phyloP scores from a whole-genome alignment of 2,329 filamentous ascomycete species.

The Claviceps sp. region DNA sequence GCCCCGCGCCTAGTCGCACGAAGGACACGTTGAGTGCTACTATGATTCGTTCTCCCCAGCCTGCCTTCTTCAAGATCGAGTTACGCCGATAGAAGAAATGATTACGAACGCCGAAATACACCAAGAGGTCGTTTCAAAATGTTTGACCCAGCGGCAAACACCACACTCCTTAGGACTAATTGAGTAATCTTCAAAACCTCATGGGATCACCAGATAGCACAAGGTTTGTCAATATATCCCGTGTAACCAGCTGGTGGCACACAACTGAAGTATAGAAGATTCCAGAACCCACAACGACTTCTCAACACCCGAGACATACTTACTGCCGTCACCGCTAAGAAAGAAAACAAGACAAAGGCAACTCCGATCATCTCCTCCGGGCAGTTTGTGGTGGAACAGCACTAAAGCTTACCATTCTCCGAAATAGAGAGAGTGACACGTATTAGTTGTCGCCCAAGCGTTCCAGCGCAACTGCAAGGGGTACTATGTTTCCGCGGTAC shows the following conservation, averaged over 20 bases:
- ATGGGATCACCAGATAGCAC: neutral
- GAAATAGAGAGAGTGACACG: neutral
- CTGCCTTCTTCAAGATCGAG: neutral
- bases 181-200: neutral
- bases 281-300: constrained; percentile 1
- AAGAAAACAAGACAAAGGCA: neutral
- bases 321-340: neutral
- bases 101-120: neutral
- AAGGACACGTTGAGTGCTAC: neutral
- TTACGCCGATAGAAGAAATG: neutral
- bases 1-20: neutral
- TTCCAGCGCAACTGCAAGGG: neutral
- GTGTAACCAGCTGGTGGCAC: constrained; percentile 1
- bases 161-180: neutral
- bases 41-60: neutral
- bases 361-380: neutral
- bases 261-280: neutral
- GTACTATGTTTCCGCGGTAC: neutral
- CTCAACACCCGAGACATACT: neutral
- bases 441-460: neutral
- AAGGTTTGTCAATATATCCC: neutral
- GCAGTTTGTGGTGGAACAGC: neutral
- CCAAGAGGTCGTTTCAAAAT: neutral
- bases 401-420: neutral
- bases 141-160: neutral